Percentiles rank a stretch among this genome's conserved stretches.
phyloP scores from a whole-genome alignment of 768 basidiomycete genomes.

The Amanita brunnescens region DNA sequence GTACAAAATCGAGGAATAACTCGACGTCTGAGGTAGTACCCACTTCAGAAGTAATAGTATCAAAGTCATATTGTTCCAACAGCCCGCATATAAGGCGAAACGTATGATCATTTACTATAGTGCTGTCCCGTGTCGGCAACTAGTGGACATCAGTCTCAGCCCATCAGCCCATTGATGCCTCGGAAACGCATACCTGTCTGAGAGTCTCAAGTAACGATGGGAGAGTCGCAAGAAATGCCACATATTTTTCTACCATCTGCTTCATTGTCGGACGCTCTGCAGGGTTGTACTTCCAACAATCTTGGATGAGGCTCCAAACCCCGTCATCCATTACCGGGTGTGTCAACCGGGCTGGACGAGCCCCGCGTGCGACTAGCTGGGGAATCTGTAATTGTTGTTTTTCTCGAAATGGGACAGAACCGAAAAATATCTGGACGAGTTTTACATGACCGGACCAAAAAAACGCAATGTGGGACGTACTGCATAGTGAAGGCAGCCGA shows the following conservation, averaged over 20 bases:
- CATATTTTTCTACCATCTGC: background rate
- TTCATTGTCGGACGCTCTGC: background rate
- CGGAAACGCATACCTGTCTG: too few species aligned
- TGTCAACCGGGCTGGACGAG: background rate
- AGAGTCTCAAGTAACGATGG: too few species aligned
- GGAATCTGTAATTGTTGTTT: background rate
- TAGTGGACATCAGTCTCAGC: too few species aligned
- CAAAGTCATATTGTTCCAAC: background rate
- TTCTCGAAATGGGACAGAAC: background rate
- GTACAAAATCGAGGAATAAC: background rate
- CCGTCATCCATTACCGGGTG: background rate
- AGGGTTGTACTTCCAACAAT: background rate
- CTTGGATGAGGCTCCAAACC: background rate
- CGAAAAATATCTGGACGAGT: background rate
- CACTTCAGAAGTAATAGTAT: background rate
- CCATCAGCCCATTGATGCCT: too few species aligned
- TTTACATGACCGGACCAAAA: too few species aligned
- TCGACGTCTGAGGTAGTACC: background rate
- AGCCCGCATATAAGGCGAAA: background rate
- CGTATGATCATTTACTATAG: too few species aligned
- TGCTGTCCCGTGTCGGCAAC: background rate
- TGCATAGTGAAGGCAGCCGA: background rate
- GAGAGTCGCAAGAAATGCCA: too few species aligned
- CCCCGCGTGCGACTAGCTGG: background rate
- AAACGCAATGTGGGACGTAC: background rate